Conservation (phyloP, 73 alveolate genomes). For the Paramecium biaurelia region DNA sequence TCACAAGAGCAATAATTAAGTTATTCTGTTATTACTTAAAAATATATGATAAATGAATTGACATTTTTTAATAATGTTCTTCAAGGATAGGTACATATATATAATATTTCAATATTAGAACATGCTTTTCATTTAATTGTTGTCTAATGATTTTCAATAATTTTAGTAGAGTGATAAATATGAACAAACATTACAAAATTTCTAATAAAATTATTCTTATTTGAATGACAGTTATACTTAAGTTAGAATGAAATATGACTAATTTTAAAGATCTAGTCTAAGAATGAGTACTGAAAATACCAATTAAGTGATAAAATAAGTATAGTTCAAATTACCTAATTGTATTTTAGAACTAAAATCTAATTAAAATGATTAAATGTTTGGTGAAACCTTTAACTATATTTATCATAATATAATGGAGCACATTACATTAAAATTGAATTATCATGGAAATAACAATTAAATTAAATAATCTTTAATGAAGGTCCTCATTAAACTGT, state of each 20-base stretch:
- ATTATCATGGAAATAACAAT: not conserved
- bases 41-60: not conserved
- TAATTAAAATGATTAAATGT: not conserved
- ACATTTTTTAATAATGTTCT: not conserved
- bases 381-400: not conserved
- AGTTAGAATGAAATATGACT: not conserved
- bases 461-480: not conserved
- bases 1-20: not conserved
- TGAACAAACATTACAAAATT: not conserved
- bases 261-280: too few species aligned
- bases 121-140: not conserved
- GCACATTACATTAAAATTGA: not conserved
- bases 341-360: not conserved
- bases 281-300: not conserved
- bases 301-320: too few species aligned
- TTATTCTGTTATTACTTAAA: not conserved
- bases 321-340: not conserved
- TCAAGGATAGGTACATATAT: not conserved
- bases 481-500: not conserved
- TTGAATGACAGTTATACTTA: not conserved
- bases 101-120: not conserved
- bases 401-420: not conserved
- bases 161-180: not conserved
- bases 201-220: not conserved
- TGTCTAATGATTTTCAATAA: not conserved